Evolutionary conservation across 192 early-diverging fungal genomes (phyloP).

Genomic region (Entrophospora sp.): DNA sequence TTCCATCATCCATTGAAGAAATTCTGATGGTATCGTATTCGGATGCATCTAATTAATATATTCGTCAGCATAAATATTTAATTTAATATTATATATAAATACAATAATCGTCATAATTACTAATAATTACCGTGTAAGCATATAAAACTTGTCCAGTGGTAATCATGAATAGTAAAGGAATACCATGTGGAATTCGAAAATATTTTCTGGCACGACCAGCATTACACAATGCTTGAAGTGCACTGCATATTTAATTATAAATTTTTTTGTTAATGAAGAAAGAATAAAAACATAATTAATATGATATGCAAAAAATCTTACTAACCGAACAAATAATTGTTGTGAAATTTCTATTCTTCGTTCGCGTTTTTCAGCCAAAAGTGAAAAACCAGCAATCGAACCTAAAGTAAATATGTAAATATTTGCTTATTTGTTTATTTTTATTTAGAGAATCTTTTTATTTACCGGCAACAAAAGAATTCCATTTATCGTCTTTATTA

Average conservation of each 20-base stretch:
- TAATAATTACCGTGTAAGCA: conserved; percentile 54
- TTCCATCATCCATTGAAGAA: conserved; percentile 52
- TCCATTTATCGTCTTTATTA: conserved; percentile 45
- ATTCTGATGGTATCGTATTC: conserved; percentile 46
- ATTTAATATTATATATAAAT: too few species aligned
- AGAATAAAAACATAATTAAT: conserved; percentile 4
- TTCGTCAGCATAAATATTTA: too few species aligned
- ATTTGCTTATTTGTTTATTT: too few species aligned
- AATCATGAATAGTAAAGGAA: conserved; percentile 43
- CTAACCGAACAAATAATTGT: conserved; percentile 49
- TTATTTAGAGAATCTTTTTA: too few species aligned
- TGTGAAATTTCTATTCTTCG: conserved; percentile 46
- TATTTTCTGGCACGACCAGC: conserved; percentile 43
- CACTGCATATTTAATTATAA: too few species aligned
- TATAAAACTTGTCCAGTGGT: conserved; percentile 48
- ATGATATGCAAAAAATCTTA: neutral
- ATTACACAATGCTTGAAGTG: conserved; percentile 47
- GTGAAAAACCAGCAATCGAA: conserved; percentile 41
- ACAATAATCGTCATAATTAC: too few species aligned
- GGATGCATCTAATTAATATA: conserved; percentile 44
- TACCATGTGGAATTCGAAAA: conserved; percentile 46
- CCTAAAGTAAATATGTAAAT: conserved; percentile 17
- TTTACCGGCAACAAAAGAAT: conserved; percentile 46
- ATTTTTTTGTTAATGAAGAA: too few species aligned
- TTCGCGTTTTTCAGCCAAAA: conserved; percentile 46